Conservation (phyloP, 1,284 basidiomycete species). For the Malassezia psittaci region DNA sequence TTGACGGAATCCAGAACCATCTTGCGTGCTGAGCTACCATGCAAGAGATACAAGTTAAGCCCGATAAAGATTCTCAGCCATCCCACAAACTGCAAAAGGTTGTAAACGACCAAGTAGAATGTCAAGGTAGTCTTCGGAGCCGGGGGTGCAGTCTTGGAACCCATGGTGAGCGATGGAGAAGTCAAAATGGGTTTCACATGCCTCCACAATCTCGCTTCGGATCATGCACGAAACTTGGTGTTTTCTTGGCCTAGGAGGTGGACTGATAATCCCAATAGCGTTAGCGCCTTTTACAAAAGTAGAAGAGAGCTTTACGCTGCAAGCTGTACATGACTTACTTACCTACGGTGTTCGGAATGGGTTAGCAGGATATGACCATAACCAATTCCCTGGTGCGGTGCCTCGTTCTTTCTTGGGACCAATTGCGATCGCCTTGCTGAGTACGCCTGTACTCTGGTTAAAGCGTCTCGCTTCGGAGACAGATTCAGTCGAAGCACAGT, state of each 20-base stretch:
- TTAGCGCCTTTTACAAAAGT: slow-evolving; percentile 80
- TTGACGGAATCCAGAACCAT: slow-evolving; percentile 2
- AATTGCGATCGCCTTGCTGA: slow-evolving; percentile 32
- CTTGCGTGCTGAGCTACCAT: neutral
- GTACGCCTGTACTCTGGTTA: slow-evolving; percentile 38
- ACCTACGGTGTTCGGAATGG: slow-evolving; percentile 57
- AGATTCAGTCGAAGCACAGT: slow-evolving; percentile 57
- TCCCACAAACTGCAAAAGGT: slow-evolving; percentile 10
- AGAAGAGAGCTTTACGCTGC: slow-evolving; percentile 90
- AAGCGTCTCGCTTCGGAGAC: slow-evolving; percentile 49
- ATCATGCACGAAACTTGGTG: neutral
- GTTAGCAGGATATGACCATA: slow-evolving; percentile 68
- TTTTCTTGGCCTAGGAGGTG: neutral
- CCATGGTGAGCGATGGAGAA: neutral
- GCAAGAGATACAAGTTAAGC: slow-evolving; percentile 5
- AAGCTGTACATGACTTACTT: slow-evolving; percentile 78
- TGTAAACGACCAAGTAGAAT: slow-evolving; percentile 12
- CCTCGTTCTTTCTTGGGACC: slow-evolving; percentile 77
- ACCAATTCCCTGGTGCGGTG: slow-evolving; percentile 75
- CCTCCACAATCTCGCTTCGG: slow-evolving; percentile 1
- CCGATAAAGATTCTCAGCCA: slow-evolving; percentile 14
- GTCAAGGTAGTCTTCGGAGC: neutral
- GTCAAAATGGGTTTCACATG: neutral
- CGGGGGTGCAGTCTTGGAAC: neutral
- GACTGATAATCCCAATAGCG: neutral